These are phyloP conservation scores for Cutaneotrichosporon sp. DNA, from an alignment of 1,284 basidiomycete genomes.

Conservation along the genomic window DNA sequence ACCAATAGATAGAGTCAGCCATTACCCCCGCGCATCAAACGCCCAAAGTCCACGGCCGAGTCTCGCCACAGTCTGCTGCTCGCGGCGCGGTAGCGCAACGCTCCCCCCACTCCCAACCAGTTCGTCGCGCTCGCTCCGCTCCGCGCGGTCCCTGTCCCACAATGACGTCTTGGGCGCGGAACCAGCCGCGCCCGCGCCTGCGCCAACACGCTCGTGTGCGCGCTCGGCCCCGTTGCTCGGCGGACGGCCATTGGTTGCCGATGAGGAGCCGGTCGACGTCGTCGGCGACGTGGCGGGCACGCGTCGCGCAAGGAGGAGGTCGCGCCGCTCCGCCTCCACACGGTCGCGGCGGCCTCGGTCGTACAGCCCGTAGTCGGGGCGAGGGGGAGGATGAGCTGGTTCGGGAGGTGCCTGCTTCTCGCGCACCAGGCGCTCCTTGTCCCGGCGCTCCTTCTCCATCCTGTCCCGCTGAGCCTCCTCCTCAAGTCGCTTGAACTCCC, in stretches of 20 bases:
- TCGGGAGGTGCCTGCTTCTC: background rate
- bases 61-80: constrained; percentile 17
- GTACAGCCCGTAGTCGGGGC: constrained; percentile 6
- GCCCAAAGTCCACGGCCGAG: constrained; percentile 36
- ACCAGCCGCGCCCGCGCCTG: background rate
- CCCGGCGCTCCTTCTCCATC: constrained; percentile 32
- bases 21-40: constrained; percentile 21
- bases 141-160: constrained; percentile 4
- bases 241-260: background rate
- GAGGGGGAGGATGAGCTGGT: background rate
- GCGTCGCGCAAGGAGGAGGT: constrained; percentile 24
- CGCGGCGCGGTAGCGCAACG: constrained; percentile 25
- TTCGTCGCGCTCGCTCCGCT: constrained; percentile 7
- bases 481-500: constrained; percentile 39
- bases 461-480: constrained; percentile 39
- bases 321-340: constrained; percentile 33
- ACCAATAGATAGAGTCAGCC: background rate
- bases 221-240: background rate
- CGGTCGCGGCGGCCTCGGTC: constrained; percentile 5
- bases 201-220: background rate
- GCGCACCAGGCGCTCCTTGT: constrained; percentile 18
- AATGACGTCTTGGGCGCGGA: background rate
- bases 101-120: constrained; percentile 15
- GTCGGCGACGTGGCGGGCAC: constrained; percentile 28
- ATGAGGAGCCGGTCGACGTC: constrained; percentile 23